These are phyloP conservation scores for Funneliformis mosseae DNA, from an alignment of 192 early-diverging fungal genomes.

Conservation along the genomic window DNA sequence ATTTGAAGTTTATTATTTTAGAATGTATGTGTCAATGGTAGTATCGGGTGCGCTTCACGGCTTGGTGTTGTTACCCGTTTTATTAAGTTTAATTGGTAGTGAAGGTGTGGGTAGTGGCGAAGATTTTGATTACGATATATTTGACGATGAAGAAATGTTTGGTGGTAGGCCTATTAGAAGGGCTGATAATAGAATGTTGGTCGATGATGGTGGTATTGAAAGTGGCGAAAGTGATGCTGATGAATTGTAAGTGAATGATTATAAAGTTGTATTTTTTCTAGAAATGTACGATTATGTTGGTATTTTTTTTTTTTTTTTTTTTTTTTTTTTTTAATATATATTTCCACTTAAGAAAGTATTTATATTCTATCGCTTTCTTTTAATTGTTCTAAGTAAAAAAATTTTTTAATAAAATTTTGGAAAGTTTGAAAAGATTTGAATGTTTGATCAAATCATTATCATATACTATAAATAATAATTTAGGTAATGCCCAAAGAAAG, in stretches of 20 bases:
- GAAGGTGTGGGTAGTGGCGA: conserved; percentile 40
- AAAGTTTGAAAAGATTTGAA: too few species aligned
- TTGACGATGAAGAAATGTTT: conserved; percentile 33
- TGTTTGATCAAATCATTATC: too few species aligned
- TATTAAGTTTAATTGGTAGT: conserved; percentile 56
- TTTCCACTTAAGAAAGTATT: too few species aligned
- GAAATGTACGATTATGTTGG: too few species aligned
- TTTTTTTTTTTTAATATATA: too few species aligned
- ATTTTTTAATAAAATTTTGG: too few species aligned
- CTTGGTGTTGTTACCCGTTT: conserved; percentile 57
- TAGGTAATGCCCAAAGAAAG: too few species aligned
- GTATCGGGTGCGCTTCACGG: conserved; percentile 62
- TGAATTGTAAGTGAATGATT: not conserved
- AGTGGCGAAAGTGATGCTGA: conserved; percentile 23
- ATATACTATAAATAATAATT: too few species aligned
- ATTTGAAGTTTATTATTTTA: conserved; percentile 70
- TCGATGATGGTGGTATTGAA: conserved; percentile 23
- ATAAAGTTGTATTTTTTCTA: too few species aligned
- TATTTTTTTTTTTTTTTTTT: too few species aligned
- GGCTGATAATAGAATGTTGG: conserved; percentile 24
- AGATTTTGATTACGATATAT: conserved; percentile 50
- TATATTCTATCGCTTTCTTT: too few species aligned
- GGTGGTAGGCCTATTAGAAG: not conserved
- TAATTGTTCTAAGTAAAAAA: too few species aligned
- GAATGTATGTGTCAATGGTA: conserved; percentile 68